Evolutionary conservation across 495 filamentous ascomycete species (phyloP).

Genomic region (Podospora fimiseda): DNA sequence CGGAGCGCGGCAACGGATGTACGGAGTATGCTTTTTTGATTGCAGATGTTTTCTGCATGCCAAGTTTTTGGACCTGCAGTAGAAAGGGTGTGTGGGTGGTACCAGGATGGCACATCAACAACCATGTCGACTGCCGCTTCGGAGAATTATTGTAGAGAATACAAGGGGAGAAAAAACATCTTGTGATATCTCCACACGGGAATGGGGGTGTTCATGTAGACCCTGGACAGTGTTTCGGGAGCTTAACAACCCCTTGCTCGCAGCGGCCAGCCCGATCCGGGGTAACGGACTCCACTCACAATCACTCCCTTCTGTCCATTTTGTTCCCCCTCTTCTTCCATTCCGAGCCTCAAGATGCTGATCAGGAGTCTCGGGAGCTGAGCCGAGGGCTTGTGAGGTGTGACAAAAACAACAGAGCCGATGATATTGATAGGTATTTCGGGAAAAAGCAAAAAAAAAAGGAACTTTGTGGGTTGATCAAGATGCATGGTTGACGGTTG

Average conservation of each 20-base stretch:
- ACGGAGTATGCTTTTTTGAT: no score
- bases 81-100: no score
- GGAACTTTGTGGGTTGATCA: no score
- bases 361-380: conserved; percentile 29
- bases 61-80: no score
- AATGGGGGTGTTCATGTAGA: neutral
- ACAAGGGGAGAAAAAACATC: neutral
- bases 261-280: conserved; percentile 21
- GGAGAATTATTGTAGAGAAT: conserved; percentile 7
- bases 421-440: no score
- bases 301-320: neutral
- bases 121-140: no score
- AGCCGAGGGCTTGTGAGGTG: conserved; percentile 19
- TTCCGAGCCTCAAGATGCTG: conserved; percentile 21
- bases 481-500: no score
- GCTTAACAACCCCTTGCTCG: conserved; percentile 1
- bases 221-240: conserved; percentile 1
- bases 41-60: no score
- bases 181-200: neutral
- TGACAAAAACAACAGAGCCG: no score
- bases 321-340: neutral
- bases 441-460: no score
- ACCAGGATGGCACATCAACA: no score
- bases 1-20: no score
- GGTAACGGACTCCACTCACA: conserved; percentile 7